Evolutionary conservation across 179 eudicot genomes (phyloP).

Genomic region (Silene coronaria): DNA sequence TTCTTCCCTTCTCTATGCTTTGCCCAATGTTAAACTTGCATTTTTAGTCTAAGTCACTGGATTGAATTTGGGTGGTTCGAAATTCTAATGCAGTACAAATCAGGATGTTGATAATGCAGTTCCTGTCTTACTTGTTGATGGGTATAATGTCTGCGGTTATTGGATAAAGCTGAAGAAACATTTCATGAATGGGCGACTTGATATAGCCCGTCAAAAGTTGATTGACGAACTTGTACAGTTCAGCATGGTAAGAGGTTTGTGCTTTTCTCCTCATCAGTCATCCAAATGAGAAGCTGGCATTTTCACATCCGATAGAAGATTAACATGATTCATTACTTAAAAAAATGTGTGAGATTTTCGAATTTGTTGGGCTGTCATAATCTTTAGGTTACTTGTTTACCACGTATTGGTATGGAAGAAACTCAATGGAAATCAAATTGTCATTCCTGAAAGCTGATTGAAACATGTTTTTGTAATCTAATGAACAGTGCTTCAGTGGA

Average conservation of each 20-base stretch:
- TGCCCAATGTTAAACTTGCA: not conserved
- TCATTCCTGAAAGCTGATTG: not conserved
- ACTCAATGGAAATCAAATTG: not conserved
- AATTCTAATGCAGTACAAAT: conserved; percentile 54
- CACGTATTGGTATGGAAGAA: not conserved
- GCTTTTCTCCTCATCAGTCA: conserved; percentile 25
- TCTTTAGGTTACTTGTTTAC: not conserved
- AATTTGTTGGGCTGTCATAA: not conserved
- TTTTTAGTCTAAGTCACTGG: conserved; percentile 17
- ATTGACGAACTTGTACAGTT: conserved; percentile 76
- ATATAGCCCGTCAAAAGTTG: conserved; percentile 87
- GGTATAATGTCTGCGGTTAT: conserved; percentile 95
- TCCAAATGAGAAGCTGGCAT: not conserved
- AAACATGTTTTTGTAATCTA: not conserved
- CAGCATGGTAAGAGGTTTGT: conserved; percentile 87
- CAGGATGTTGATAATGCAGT: conserved; percentile 68
- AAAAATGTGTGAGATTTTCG: not conserved
- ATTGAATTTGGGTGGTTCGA: conserved; percentile 12
- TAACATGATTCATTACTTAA: not conserved
- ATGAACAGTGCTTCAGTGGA: not conserved
- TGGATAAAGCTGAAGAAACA: conserved; percentile 95
- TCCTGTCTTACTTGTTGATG: conserved; percentile 98
- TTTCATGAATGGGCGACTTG: conserved; percentile 80
- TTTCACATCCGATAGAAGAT: conserved; percentile 9
- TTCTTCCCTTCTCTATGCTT: conserved; percentile 22